Conservation (phyloP, 257 asterid genomes). For the Cordia subcordata region DNA sequence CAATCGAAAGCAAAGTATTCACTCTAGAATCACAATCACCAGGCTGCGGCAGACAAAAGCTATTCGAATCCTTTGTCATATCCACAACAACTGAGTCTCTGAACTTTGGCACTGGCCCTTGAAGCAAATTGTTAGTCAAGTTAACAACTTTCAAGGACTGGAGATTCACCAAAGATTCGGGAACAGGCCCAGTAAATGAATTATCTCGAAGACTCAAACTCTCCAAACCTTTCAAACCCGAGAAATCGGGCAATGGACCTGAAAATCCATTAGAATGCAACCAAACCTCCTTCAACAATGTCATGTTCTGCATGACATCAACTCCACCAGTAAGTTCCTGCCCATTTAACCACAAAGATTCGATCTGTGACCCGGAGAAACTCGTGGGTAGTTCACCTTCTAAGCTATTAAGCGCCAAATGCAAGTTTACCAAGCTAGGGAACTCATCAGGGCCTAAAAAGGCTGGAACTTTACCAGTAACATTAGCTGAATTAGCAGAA, state of each 20-base stretch:
- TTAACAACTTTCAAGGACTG: conserved; percentile 63
- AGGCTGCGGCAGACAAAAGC: conserved; percentile 74
- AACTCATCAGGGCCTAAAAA: conserved; percentile 66
- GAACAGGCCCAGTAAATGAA: conserved; percentile 69
- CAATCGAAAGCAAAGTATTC: conserved; percentile 44
- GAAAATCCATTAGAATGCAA: conserved; percentile 68
- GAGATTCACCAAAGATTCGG: conserved; percentile 53
- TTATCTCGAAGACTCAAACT: conserved; percentile 73
- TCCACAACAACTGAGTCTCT: conserved; percentile 54
- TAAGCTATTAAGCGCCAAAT: conserved; percentile 73
- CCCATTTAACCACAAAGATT: conserved; percentile 84
- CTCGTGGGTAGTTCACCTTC: conserved; percentile 64
- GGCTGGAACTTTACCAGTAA: conserved; percentile 55
- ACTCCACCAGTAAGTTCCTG: conserved; percentile 69
- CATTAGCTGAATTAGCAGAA: conserved; percentile 76
- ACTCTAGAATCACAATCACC: conserved; percentile 83
- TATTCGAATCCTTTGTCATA: conserved; percentile 46
- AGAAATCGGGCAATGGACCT: conserved; percentile 71
- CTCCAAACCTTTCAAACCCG: conserved; percentile 52
- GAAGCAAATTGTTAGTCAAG: conserved; percentile 79
- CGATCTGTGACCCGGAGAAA: conserved; percentile 58
- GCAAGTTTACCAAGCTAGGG: conserved; percentile 67
- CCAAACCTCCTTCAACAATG: conserved; percentile 81
- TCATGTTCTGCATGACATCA: conserved; percentile 71
- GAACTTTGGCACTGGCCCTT: conserved; percentile 84